Conservation (phyloP, 2,329 filamentous ascomycete genomes). For the Talaromyces sp. region DNA sequence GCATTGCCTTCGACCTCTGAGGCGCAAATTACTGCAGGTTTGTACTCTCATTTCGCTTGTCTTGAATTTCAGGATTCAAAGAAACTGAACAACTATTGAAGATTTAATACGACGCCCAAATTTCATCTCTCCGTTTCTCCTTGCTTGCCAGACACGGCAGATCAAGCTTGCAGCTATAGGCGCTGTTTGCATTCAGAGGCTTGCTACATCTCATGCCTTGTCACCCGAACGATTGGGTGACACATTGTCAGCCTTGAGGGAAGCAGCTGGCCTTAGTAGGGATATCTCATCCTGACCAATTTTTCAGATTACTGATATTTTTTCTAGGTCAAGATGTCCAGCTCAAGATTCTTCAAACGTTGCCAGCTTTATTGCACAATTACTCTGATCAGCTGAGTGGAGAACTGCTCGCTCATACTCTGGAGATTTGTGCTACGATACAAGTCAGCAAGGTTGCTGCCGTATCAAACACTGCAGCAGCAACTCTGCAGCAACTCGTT, state of each 20-base stretch:
- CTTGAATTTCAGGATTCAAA: slow-evolving; percentile 1
- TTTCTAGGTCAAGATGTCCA: slow-evolving; percentile 72
- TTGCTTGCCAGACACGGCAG: slow-evolving; percentile 88
- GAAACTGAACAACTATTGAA: slow-evolving; percentile 32
- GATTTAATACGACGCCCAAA: slow-evolving; percentile 76
- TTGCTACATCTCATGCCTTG: slow-evolving; percentile 77
- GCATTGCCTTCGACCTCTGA: slow-evolving; percentile 69
- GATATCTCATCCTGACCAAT: not conserved
- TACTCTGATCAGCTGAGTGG: slow-evolving; percentile 78
- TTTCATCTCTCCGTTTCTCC: slow-evolving; percentile 90
- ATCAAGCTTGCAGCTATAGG: slow-evolving; percentile 84
- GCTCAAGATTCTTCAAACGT: slow-evolving; percentile 87
- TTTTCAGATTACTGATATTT: slow-evolving; percentile 18
- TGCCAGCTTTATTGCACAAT: slow-evolving; percentile 86
- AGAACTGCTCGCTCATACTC: slow-evolving; percentile 71
- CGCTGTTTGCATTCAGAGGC: slow-evolving; percentile 80
- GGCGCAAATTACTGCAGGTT: slow-evolving; percentile 68
- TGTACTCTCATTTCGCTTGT: slow-evolving; percentile 14
- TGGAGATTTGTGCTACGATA: slow-evolving; percentile 88
- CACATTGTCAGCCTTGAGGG: slow-evolving; percentile 80
- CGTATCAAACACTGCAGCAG: slow-evolving; percentile 91
- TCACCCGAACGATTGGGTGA: slow-evolving; percentile 76
- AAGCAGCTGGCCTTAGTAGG: slow-evolving; percentile 69
- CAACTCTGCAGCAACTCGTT: slow-evolving; percentile 91
- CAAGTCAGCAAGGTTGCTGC: slow-evolving; percentile 90